Evolutionary conservation across 805 yeast genomes (phyloP), one percentile per base, ranked within the genome.

Genomic region (Wickerhamomyces queroliae): DNA sequence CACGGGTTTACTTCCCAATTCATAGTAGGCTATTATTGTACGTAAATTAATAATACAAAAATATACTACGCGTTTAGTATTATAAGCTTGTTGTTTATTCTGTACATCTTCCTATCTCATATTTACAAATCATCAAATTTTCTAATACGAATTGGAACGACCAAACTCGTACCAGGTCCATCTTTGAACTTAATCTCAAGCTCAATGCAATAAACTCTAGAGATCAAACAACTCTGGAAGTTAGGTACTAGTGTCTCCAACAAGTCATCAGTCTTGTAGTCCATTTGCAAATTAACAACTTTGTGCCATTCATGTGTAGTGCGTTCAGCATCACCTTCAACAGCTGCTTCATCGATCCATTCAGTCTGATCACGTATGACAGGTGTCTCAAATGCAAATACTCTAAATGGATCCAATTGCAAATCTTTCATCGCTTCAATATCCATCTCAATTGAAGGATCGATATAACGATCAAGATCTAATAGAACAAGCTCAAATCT

Each of bases 151-250:
- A 66, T 57, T 5, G 72, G 72, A 22, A 67, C 52, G 35, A 61
- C 62, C 28, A 66, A 49, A 2, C 38, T 40, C 2, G 61, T 55
- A 4, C 47, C 43, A 9, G 66, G 63, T 12, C 56, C 55, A 33
- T 33, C 22, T 11, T 45, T 39, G 31, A 68, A 72, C 42, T 63
- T 69, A 21, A 75, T 67, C 22, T 56, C 52, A 1, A 76, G 66
- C 41, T 78, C 71, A 39, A 78, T 57, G 43, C 74, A 66, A 53
- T 82, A 80, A 15, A 71, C 56, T 52, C 88, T 66, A 3, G 80
- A 71, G n/a, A 79, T 64, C 40, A 76, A 58, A 56, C 88, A 82
- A 37, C 69, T 72, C 48, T 80, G 85, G 54, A 80, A 81, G 39
- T 70, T 70, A 1, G 88, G 88, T 16, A 77, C 55, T 39, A 82